phyloP scores from a whole-genome alignment of 1,284 basidiomycete species.

The Pisolithus thermaeus region DNA sequence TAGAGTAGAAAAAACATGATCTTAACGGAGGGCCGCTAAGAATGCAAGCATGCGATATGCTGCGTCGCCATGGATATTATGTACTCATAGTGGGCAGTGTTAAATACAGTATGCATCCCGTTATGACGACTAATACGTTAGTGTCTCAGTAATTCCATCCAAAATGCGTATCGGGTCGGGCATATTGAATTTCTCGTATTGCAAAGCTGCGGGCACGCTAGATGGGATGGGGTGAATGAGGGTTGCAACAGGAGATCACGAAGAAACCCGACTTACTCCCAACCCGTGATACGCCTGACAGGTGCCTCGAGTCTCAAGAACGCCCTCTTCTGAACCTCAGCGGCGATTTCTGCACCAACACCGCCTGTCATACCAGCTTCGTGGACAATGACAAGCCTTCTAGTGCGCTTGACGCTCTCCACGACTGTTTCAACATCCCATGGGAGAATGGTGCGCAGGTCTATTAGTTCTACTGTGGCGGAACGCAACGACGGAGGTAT shows the following conservation, averaged over 20 bases:
- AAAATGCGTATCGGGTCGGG: constrained; percentile 80
- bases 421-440: constrained; percentile 80
- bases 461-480: constrained; percentile 84
- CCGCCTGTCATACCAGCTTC: constrained; percentile 84
- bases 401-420: constrained; percentile 80
- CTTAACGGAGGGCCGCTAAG: neutral
- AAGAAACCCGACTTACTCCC: constrained; percentile 94
- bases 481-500: constrained; percentile 65
- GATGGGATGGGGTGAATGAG: constrained; percentile 4
- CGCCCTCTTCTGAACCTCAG: constrained; percentile 80
- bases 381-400: constrained; percentile 84
- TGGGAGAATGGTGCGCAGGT: constrained; percentile 84
- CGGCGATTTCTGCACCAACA: constrained; percentile 82
- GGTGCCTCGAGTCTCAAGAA: constrained; percentile 86
- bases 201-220: constrained; percentile 75
- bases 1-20: neutral
- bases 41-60: neutral
- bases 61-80: no score
- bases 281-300: constrained; percentile 80
- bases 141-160: constrained; percentile 80
- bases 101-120: no score
- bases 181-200: constrained; percentile 88
- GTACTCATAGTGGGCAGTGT: no score
- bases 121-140: constrained; percentile 50
- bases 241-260: neutral